Evolutionary conservation across 805 yeast genomes (phyloP), one percentile per base, ranked within the genome.

Genomic region (Jamesozyma jinghongensis): DNA sequence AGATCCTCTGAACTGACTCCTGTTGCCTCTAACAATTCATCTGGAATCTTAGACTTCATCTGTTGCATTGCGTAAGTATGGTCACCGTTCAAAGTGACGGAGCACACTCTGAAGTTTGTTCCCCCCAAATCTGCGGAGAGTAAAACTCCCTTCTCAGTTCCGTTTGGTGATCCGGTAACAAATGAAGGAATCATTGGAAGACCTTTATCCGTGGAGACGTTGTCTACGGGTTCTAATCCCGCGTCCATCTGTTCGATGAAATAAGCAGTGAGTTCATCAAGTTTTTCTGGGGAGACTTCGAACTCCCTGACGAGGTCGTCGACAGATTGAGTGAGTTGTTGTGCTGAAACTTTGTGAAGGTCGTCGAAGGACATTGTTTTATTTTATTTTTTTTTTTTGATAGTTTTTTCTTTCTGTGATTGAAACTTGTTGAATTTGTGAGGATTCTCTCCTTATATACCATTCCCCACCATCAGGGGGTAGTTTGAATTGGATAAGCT

Each of bases 71-170:
- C 68, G 61, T 81, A 87, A 16, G 88, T 79, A 51, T 84, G 85
- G 52, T 79, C 79, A 39, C 94, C 94, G 37, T 72, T 67, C 51
- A 90, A 70, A 28, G 70, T 62, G 25, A 90, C 88, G 3, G 96
- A 86, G 57, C 97, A 87, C 16, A 90, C 95, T 55, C 97, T 73
- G 66, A 92, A 86, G 61, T 92, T 90, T 44, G 97, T 90, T 40
- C 97, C 97, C 45, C 97, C 97, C 40, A 90, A 70, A 58, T 92
- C 97, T 4, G 92, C 95, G 40, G 97, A 97, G 45, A 90, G 67
- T 45, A 73, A 76, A 34, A 84, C 68, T 35, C 97, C 97, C 41
- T 69, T 70, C 61, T 90, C 98, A 34, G 74, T 70, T 32, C 98
- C 98, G 32, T 71, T 74, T n/a, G 98, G 97, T 39, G 85, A 73